Percentiles rank a stretch among this genome's conserved stretches.
These are phyloP conservation scores for Phylloporus scabripes DNA, from an alignment of 768 basidiomycete species.

Conservation along the genomic window DNA sequence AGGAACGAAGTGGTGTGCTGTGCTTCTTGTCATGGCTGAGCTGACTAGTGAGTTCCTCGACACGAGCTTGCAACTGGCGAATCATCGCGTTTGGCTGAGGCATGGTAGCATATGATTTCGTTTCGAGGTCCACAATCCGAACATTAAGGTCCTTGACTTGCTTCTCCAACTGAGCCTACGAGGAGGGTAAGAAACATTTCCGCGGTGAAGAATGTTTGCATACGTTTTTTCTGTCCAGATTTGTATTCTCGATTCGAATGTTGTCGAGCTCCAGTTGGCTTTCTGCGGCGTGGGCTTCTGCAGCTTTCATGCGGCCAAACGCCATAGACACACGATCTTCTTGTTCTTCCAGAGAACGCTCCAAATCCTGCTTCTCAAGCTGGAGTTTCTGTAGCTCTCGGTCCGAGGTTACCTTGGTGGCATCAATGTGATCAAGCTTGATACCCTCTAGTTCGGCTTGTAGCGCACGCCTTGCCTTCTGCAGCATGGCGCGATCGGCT, in stretches of 20 bases:
- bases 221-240: slow-evolving; percentile 74
- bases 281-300: slow-evolving; percentile 69
- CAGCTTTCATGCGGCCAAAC: slow-evolving; percentile 75
- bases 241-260: slow-evolving; percentile 74
- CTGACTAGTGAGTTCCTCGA: slow-evolving; percentile 60
- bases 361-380: slow-evolving; percentile 77
- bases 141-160: slow-evolving; percentile 81
- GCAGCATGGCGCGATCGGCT: slow-evolving; percentile 69
- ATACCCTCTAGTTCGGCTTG: slow-evolving; percentile 79
- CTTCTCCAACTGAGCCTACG: slow-evolving; percentile 76
- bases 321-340: slow-evolving; percentile 67
- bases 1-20: slow-evolving; percentile 32
- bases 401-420: slow-evolving; percentile 63
- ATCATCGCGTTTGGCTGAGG: slow-evolving; percentile 51
- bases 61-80: slow-evolving; percentile 59
- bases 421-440: slow-evolving; percentile 68
- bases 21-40: slow-evolving; percentile 41
- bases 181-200: neutral
- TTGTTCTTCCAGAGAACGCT: slow-evolving; percentile 72
- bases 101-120: slow-evolving; percentile 64
- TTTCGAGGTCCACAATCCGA: slow-evolving; percentile 77
- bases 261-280: slow-evolving; percentile 72
- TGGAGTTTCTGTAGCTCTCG: slow-evolving; percentile 70
- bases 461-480: slow-evolving; percentile 74
- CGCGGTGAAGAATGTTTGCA: slow-evolving; percentile 9